Evolutionary conservation across 1,284 basidiomycete species (phyloP).

Genomic region (Neonothopanus nambi): DNA sequence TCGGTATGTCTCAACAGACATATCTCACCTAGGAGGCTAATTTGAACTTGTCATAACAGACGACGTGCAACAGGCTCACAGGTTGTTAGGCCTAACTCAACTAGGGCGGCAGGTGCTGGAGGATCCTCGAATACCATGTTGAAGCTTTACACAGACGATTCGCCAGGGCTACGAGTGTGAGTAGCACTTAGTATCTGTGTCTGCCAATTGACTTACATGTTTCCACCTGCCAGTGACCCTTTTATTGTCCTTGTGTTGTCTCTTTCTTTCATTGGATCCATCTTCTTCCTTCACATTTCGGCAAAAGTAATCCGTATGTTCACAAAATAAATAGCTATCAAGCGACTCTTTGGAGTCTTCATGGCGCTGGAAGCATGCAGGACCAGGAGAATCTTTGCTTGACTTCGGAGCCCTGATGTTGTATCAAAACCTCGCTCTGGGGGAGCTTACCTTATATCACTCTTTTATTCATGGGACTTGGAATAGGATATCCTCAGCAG

Average conservation of each 20-base stretch:
- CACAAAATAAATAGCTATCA: constrained; percentile 64
- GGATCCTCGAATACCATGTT: constrained; percentile 98
- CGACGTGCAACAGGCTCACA: constrained; percentile 77
- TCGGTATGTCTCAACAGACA: constrained; percentile 50
- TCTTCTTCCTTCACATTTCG: constrained; percentile 98
- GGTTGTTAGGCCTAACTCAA: constrained; percentile 81
- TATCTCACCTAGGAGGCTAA: constrained; percentile 1
- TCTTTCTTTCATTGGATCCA: constrained; percentile 96
- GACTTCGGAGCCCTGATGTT: constrained; percentile 11
- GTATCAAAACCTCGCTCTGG: constrained; percentile 22
- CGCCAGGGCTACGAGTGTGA: constrained; percentile 93
- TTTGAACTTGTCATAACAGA: constrained; percentile 38
- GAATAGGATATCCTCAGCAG: too few relatives aligned
- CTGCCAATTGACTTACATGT: neutral
- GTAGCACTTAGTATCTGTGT: constrained; percentile 34
- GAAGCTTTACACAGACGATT: constrained; percentile 97
- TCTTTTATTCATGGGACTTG: constrained; percentile 2
- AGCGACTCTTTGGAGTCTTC: neutral
- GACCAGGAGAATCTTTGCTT: neutral
- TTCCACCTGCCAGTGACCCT: constrained; percentile 74
- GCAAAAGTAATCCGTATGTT: constrained; percentile 93
- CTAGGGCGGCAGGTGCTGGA: constrained; percentile 92
- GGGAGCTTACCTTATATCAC: constrained; percentile 11
- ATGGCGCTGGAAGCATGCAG: neutral
- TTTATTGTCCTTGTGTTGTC: constrained; percentile 98